Evolutionary conservation across 176 grass and related monocot species (phyloP).

Genomic region (Triticum dicoccoides): DNA sequence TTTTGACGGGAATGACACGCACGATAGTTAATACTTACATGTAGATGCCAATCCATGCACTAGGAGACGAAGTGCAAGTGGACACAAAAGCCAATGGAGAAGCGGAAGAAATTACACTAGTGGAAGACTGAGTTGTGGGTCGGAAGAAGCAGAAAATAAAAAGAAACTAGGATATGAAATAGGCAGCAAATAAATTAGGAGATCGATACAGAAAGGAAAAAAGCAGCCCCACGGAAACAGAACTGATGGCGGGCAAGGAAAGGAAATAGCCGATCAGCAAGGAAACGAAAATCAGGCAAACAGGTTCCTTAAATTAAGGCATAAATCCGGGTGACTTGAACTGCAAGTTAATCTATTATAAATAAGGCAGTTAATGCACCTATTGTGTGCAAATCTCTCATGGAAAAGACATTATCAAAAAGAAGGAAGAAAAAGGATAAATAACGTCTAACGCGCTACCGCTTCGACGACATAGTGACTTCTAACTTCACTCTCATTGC

Average conservation of each 20-base stretch:
- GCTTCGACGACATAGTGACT: no score
- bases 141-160: not conserved
- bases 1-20: not conserved
- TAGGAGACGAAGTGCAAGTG: not conserved
- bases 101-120: not conserved
- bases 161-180: not conserved
- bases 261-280: no score
- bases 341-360: not conserved
- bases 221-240: not conserved
- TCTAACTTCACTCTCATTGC: no score
- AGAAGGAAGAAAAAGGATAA: not conserved
- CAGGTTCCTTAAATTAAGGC: not conserved
- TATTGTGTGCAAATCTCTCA: not conserved
- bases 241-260: not conserved
- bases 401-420: not conserved
- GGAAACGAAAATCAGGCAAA: not conserved
- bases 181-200: not conserved
- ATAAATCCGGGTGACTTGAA: not conserved
- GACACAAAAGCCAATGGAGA: not conserved
- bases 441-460: not conserved
- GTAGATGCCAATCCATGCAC: not conserved
- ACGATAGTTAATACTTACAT: not conserved
- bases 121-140: not conserved
- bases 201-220: not conserved
- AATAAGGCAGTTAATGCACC: not conserved